Percentiles rank a stretch among this genome's conserved stretches.
phyloP scores from a whole-genome alignment of 2,329 filamentous ascomycete genomes.

The Ophiocordyceps robertsii region DNA sequence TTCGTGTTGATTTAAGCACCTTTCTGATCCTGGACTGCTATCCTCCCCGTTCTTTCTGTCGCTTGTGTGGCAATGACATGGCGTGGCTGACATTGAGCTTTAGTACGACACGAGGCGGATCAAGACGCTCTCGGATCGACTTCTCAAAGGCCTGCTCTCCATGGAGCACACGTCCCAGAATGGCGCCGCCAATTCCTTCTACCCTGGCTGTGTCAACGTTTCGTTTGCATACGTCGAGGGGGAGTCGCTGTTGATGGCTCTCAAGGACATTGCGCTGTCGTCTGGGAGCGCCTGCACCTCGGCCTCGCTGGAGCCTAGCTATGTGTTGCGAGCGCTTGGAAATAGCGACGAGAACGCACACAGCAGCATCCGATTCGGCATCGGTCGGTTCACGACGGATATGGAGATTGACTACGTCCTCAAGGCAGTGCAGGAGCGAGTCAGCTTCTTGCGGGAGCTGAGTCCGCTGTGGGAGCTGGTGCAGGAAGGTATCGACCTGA shows the following conservation, averaged over 20 bases:
- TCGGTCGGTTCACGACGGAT: constrained; percentile 92
- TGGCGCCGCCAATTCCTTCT: constrained; percentile 70
- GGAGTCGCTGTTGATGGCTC: constrained; percentile 92
- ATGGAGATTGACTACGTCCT: constrained; percentile 94
- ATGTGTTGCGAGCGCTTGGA: constrained; percentile 84
- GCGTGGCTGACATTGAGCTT: constrained; percentile 10
- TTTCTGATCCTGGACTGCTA: constrained; percentile 36
- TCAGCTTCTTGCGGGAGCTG: constrained; percentile 84
- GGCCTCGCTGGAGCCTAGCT: constrained; percentile 89
- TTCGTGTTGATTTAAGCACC: constrained; percentile 52
- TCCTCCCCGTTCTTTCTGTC: background rate
- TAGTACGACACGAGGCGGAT: constrained; percentile 90
- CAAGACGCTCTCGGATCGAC: constrained; percentile 65
- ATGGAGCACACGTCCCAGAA: constrained; percentile 92
- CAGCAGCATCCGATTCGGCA: constrained; percentile 94
- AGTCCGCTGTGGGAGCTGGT: constrained; percentile 96
- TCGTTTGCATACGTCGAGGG: constrained; percentile 98
- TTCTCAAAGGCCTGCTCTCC: constrained; percentile 68
- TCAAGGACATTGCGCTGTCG: constrained; percentile 95
- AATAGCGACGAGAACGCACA: constrained; percentile 97
- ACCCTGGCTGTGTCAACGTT: constrained; percentile 94
- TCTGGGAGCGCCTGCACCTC: constrained; percentile 96
- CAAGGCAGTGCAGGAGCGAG: constrained; percentile 81
- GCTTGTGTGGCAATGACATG: background rate
- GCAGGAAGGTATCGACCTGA: constrained; percentile 88